These are phyloP conservation scores for Alternaria conjuncta DNA, from an alignment of 2,329 filamentous ascomycete genomes.

Conservation along the genomic window DNA sequence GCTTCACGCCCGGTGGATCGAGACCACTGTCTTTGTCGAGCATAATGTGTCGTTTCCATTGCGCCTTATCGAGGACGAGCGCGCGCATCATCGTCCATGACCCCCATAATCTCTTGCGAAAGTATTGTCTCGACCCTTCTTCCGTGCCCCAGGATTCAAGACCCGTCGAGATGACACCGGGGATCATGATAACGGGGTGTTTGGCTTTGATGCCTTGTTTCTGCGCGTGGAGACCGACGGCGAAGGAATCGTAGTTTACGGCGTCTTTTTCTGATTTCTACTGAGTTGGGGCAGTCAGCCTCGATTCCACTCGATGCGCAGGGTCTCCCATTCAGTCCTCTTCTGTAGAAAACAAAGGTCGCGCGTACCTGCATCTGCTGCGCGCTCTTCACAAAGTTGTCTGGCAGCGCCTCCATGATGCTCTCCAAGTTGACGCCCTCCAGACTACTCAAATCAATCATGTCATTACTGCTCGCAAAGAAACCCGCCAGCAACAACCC, in stretches of 20 bases:
- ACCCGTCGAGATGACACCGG: constrained; percentile 95
- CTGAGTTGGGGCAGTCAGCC: constrained; percentile 36
- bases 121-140: constrained; percentile 84
- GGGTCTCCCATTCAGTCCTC: not conserved
- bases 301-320: not conserved
- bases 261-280: constrained; percentile 86
- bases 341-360: not conserved
- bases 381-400: constrained; percentile 83
- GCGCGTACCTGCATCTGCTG: constrained; percentile 78
- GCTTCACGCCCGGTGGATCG: constrained; percentile 87
- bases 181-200: constrained; percentile 95
- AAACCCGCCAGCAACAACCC: constrained; percentile 88
- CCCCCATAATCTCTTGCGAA: constrained; percentile 93
- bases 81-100: constrained; percentile 99
- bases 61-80: constrained; percentile 87
- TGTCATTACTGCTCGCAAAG: constrained; percentile 86
- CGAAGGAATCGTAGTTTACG: constrained; percentile 91
- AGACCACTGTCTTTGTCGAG: constrained; percentile 89
- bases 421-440: constrained; percentile 79
- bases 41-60: constrained; percentile 98
- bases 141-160: constrained; percentile 96
- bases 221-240: constrained; percentile 83
- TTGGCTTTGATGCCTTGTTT: constrained; percentile 80
- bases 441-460: constrained; percentile 81
- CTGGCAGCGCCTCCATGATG: constrained; percentile 85